A percentile compares a stretch with the other conserved stretches of the same genome.
These are phyloP conservation scores for Sporisorium graminicola DNA, from an alignment of 1,284 basidiomycete species.

Conservation along the genomic window DNA sequence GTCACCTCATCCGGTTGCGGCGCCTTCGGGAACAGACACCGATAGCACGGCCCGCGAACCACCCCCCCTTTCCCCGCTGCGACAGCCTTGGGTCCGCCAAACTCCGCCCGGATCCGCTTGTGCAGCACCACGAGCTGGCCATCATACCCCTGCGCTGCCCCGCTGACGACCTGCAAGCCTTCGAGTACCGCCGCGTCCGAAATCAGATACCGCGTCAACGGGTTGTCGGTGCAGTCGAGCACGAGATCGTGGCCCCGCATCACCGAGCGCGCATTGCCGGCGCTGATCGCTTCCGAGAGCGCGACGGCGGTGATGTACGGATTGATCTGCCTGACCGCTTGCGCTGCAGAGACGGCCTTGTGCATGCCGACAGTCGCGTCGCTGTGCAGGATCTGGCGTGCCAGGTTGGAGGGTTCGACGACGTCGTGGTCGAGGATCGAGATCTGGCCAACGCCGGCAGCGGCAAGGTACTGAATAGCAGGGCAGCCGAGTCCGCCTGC, in stretches of 20 bases:
- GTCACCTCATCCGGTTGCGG: conserved; percentile 64
- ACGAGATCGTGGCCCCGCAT: conserved; percentile 75
- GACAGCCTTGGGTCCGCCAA: conserved; percentile 23
- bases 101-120: conserved; percentile 40
- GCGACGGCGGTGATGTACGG: conserved; percentile 57
- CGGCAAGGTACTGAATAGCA: conserved; percentile 90
- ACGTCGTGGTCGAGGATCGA: conserved; percentile 91
- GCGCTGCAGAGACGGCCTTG: conserved; percentile 84
- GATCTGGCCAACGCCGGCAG: conserved; percentile 87
- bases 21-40: conserved; percentile 85
- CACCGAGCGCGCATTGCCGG: conserved; percentile 53
- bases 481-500: conserved; percentile 97
- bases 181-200: conserved; percentile 88
- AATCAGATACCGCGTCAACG: conserved; percentile 89
- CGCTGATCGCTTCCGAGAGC: conserved; percentile 29
- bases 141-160: conserved; percentile 90
- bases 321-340: conserved; percentile 69
- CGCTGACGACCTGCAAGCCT: conserved; percentile 84
- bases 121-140: conserved; percentile 78
- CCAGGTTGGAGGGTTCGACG: conserved; percentile 92
- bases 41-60: conserved; percentile 84
- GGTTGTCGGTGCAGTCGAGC: conserved; percentile 95
- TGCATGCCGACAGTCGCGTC: conserved; percentile 82
- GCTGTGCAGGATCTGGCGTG: conserved; percentile 90
- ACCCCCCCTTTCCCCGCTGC: background rate